Evolutionary conservation across 139 green algal species (phyloP).

Genomic region (Auxenochlorella pyrenoidosa): DNA sequence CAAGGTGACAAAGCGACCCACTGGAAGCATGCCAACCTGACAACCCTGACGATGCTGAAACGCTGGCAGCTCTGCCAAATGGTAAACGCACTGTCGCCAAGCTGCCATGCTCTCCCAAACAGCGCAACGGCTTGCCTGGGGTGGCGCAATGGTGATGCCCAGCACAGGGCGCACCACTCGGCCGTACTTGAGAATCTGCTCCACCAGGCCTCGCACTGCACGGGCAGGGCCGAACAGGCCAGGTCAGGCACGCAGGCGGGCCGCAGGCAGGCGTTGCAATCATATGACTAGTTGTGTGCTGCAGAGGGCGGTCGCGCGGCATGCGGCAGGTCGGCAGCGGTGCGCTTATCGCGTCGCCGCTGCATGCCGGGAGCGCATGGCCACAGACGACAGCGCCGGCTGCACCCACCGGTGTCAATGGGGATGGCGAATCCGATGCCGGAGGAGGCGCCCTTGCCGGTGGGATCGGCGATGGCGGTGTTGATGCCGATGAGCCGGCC

Average conservation of each 20-base stretch:
- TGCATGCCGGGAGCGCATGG: neutral
- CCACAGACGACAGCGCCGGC: neutral
- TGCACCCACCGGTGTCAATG: conserved; percentile 55
- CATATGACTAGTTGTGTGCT: neutral
- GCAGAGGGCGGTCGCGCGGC: no score
- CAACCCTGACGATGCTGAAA: no score
- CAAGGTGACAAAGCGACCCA: no score
- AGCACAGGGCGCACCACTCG: conserved; percentile 76
- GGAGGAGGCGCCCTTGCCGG: conserved; percentile 49
- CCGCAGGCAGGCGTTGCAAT: neutral
- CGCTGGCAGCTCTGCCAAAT: no score
- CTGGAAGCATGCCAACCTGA: no score
- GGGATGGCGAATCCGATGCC: conserved; percentile 84
- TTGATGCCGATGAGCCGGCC: conserved; percentile 84
- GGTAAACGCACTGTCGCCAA: no score
- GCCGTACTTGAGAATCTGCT: conserved; percentile 82
- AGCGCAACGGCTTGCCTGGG: conserved; percentile 48
- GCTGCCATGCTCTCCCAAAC: no score
- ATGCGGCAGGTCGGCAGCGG: no score
- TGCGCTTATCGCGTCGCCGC: no score
- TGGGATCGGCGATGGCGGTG: conserved; percentile 75
- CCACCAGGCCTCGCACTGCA: conserved; percentile 72
- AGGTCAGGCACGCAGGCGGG: neutral
- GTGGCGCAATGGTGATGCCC: conserved; percentile 90
- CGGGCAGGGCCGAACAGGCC: no score